phyloP scores from a whole-genome alignment of 495 filamentous ascomycete genomes.

The Lineolata rhizophorae region DNA sequence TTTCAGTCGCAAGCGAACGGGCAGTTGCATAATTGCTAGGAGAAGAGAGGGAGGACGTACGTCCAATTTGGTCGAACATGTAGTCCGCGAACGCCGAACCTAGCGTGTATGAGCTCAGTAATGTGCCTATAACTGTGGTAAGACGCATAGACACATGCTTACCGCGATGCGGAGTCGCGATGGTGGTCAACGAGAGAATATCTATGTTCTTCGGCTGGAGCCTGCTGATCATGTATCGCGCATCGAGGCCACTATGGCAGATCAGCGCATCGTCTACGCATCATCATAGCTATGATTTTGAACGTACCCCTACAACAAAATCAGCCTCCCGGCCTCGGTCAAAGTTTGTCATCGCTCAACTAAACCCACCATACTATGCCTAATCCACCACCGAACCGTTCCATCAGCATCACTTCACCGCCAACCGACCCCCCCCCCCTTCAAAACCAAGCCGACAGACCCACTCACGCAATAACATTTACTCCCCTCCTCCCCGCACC shows the following conservation, averaged over 20 bases:
- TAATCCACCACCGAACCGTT: no score
- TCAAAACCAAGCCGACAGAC: no score
- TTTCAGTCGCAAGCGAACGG: no score
- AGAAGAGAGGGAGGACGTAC: slow-evolving; percentile 17
- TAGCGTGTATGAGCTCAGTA: slow-evolving; percentile 16
- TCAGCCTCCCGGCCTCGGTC: no score
- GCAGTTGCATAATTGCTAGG: no score
- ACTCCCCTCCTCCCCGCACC: slow-evolving; percentile 53
- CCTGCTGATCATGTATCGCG: slow-evolving; percentile 76
- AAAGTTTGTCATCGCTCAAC: no score
- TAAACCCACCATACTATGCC: slow-evolving; percentile 12
- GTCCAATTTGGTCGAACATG: slow-evolving; percentile 48
- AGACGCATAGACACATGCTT: no score
- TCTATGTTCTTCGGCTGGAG: slow-evolving; percentile 49
- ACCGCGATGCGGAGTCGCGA: slow-evolving; percentile 77
- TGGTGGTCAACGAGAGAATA: slow-evolving; percentile 62
- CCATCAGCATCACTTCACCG: no score
- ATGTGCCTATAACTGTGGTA: no score
- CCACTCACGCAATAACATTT: slow-evolving; percentile 77
- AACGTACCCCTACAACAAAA: no score
- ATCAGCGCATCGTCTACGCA: slow-evolving; percentile 6
- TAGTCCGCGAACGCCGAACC: slow-evolving; percentile 68
- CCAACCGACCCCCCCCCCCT: no score
- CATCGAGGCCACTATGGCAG: slow-evolving; percentile 51
- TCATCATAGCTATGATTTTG: slow-evolving; percentile 1